These are phyloP conservation scores for Diospyros lotus DNA, from an alignment of 148 eudicot genomes.

Conservation along the genomic window DNA sequence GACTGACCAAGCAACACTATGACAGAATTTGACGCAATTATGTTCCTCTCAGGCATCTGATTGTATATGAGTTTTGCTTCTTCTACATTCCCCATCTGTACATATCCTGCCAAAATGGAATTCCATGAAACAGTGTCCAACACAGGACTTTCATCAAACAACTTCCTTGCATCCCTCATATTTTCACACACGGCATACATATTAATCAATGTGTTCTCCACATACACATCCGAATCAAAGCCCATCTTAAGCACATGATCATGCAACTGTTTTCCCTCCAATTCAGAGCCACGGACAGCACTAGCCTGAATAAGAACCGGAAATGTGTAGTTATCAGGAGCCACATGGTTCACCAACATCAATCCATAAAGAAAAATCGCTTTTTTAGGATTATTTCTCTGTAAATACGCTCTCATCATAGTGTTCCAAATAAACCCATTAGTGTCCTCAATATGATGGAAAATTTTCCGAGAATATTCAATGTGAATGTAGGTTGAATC, in stretches of 20 bases:
- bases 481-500: constrained; percentile 29
- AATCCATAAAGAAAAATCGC: constrained; percentile 39
- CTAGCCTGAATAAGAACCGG: constrained; percentile 57
- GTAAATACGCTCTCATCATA: constrained; percentile 54
- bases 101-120: constrained; percentile 64
- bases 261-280: constrained; percentile 55
- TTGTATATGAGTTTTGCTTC: constrained; percentile 44
- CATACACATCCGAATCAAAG: constrained; percentile 52
- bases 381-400: constrained; percentile 18
- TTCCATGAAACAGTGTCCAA: constrained; percentile 70
- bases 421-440: constrained; percentile 66
- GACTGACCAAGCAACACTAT: constrained; percentile 53
- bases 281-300: constrained; percentile 12
- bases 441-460: constrained; percentile 32
- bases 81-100: constrained; percentile 31
- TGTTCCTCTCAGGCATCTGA: constrained; percentile 50
- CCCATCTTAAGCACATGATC: constrained; percentile 61
- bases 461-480: constrained; percentile 42
- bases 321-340: constrained; percentile 49
- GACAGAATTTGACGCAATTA: constrained; percentile 66
- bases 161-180: constrained; percentile 39
- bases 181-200: constrained; percentile 51
- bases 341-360: constrained; percentile 30
- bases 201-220: constrained; percentile 48
- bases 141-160: constrained; percentile 71